These are phyloP conservation scores for Tubosaeta sp. DNA, from an alignment of 768 basidiomycete genomes.

Conservation along the genomic window DNA sequence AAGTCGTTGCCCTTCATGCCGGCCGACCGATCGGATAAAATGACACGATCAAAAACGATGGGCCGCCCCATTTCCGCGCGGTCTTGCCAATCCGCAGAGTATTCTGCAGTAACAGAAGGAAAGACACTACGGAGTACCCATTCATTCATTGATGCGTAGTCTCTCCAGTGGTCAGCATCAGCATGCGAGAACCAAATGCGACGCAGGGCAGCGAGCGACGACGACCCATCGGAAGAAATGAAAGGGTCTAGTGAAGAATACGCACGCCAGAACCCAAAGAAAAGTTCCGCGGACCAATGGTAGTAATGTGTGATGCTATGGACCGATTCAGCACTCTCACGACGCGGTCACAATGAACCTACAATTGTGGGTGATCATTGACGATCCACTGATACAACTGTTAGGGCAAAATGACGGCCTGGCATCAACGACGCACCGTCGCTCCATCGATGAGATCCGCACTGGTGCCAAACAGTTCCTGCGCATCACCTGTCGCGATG, in stretches of 20 bases:
- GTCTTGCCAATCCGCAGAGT: conserved; percentile 79
- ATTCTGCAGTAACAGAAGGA: conserved; percentile 78
- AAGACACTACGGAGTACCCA: conserved; percentile 77
- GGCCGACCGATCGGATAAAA: conserved; percentile 83
- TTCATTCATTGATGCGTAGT: conserved; percentile 90
- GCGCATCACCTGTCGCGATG: conserved; percentile 65
- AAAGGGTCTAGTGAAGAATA: conserved; percentile 76
- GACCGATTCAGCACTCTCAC: not conserved
- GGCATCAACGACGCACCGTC: conserved; percentile 39
- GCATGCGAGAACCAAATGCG: conserved; percentile 75
- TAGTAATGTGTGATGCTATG: conserved; percentile 85
- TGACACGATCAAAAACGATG: conserved; percentile 81
- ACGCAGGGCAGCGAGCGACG: conserved; percentile 66
- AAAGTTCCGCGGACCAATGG: conserved; percentile 89
- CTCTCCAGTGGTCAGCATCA: conserved; percentile 79
- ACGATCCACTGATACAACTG: conserved; percentile 54
- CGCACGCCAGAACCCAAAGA: conserved; percentile 89
- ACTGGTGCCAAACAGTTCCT: conserved; percentile 61
- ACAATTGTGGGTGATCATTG: conserved; percentile 88
- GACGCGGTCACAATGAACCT: conserved; percentile 23
- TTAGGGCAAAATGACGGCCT: conserved; percentile 4
- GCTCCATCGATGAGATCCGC: conserved; percentile 76
- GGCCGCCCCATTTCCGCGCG: conserved; percentile 63
- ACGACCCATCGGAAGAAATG: conserved; percentile 63
- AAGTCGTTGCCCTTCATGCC: conserved; percentile 71